Percentiles rank a stretch among this genome's conserved stretches.
phyloP scores from a whole-genome alignment of 1,284 basidiomycete species.

The Fistulinella cinereoalba region DNA sequence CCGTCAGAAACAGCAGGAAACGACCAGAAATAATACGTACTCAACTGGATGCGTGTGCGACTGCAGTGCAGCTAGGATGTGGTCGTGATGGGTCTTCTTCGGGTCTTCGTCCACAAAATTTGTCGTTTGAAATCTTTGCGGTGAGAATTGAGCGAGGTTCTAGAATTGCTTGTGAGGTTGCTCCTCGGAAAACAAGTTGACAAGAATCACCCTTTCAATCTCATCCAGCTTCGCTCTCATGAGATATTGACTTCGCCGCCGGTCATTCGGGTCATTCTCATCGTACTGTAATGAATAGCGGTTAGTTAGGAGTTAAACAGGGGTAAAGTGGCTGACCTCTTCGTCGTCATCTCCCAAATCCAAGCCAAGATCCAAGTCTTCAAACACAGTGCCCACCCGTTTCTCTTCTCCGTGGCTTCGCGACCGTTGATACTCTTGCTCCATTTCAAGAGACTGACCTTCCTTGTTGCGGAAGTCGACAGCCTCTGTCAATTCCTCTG shows the following conservation, averaged over 20 bases:
- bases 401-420: constrained; percentile 55
- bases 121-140: constrained; percentile 51
- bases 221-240: constrained; percentile 71
- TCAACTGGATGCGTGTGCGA: constrained; percentile 9
- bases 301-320: constrained; percentile 11
- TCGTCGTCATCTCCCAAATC: constrained; percentile 43
- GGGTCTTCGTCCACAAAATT: constrained; percentile 43
- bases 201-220: constrained; percentile 59
- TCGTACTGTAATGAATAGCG: constrained; percentile 47
- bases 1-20: constrained; percentile 14
- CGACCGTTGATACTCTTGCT: constrained; percentile 35
- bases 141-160: constrained; percentile 70
- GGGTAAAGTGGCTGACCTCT: constrained; percentile 16
- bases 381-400: constrained; percentile 65
- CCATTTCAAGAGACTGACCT: constrained; percentile 28
- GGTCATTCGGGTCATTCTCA: constrained; percentile 65
- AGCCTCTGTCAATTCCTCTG: constrained; percentile 12
- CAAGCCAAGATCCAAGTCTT: constrained; percentile 67
- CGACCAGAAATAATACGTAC: constrained; percentile 18
- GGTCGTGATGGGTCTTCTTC: constrained; percentile 17
- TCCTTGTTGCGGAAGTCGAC: constrained; percentile 22
- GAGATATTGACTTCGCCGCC: constrained; percentile 64
- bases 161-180: constrained; percentile 26
- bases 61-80: constrained; percentile 26
- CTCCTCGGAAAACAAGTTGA: constrained; percentile 1